Evolutionary conservation across 495 filamentous ascomycete species (phyloP).

Genomic region (Penicillium waksmanii): DNA sequence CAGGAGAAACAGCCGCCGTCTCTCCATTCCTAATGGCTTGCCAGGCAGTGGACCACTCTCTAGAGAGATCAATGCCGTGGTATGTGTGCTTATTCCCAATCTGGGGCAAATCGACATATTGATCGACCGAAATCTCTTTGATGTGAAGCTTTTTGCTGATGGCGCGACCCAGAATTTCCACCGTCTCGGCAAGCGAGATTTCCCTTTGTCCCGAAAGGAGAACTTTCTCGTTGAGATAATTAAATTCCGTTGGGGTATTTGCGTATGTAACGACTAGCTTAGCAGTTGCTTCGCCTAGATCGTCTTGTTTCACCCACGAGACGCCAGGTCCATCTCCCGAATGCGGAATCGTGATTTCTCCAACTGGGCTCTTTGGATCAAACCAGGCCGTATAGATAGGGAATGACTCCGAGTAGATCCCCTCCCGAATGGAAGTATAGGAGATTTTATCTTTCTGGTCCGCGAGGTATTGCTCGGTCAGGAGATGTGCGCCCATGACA

Average conservation of each 20-base stretch:
- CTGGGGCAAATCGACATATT: slow-evolving; percentile 41
- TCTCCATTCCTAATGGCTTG: slow-evolving; percentile 47
- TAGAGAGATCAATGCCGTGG: slow-evolving; percentile 30
- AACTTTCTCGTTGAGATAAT: slow-evolving; percentile 39
- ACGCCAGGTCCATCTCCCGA: slow-evolving; percentile 49
- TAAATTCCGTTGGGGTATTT: slow-evolving; percentile 20
- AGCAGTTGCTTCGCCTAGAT: slow-evolving; percentile 52
- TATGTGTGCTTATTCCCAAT: slow-evolving; percentile 36
- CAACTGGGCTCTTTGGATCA: slow-evolving; percentile 32
- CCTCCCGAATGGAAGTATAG: slow-evolving; percentile 62
- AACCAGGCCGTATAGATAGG: slow-evolving; percentile 71
- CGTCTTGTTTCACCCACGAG: slow-evolving; percentile 57
- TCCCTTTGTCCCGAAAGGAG: slow-evolving; percentile 44
- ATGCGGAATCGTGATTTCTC: slow-evolving; percentile 55
- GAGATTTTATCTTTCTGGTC: slow-evolving; percentile 35
- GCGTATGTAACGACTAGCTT: slow-evolving; percentile 40
- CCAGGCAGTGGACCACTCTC: slow-evolving; percentile 46
- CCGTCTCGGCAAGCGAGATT: slow-evolving; percentile 45
- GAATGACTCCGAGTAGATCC: slow-evolving; percentile 69
- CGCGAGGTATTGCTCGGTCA: slow-evolving; percentile 61
- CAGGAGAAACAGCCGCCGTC: slow-evolving; percentile 36
- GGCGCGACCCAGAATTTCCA: slow-evolving; percentile 36
- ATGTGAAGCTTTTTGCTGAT: slow-evolving; percentile 36
- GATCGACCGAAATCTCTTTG: slow-evolving; percentile 41
- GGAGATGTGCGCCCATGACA: slow-evolving; percentile 72